Evolutionary conservation across 2,329 filamentous ascomycete genomes (phyloP), one percentile per base, ranked within the genome.

Genomic region (Ophiostoma ulmi): DNA sequence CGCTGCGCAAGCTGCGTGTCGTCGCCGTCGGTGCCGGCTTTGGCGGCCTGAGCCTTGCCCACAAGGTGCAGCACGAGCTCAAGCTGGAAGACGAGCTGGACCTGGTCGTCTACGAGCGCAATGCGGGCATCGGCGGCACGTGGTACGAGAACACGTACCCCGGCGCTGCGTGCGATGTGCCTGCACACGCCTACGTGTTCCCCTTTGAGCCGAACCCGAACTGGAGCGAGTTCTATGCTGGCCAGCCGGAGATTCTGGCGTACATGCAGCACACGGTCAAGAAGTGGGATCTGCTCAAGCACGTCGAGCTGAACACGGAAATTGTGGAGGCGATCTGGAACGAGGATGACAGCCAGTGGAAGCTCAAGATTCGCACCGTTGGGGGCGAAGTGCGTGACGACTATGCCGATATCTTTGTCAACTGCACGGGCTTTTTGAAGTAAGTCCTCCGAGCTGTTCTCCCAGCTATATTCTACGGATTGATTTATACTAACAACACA

Each of bases 151-250:
- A 86, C 75, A 78, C 68, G 31, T 77, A 77, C 52, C 76, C 75
- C 0, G 76, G 76, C 5, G 75, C 76, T 20, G 72, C 74, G 20
- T 76, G 75, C 44, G 44, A 48, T 20, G 44, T 48, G 44, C 44
- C 44, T 17, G 44, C 44, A 11, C 44, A 75, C 65, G 55, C 39
- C 67, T 72, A 72, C 55, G 63, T 67, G 61, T 72, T 70, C 41
- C 65, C 81, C 1, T 87, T 85, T 74, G 78, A 79, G 5, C 84
- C 84, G 0, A 86, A 86, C 67, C 83, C 82, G 0, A 79, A 86
- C 71, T 88, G 86, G 86, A 81, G 79, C 0, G 81, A 84, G 72
- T 82, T 83, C 72, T 87, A 85, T 74, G 83, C 85, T 1, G 80
- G 69, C 5, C 41, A 66, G 6, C 14, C n/a, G 3, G 86, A 88